phyloP scores from a whole-genome alignment of 1,139 yeast species.

The Arxiozyma bovina region DNA sequence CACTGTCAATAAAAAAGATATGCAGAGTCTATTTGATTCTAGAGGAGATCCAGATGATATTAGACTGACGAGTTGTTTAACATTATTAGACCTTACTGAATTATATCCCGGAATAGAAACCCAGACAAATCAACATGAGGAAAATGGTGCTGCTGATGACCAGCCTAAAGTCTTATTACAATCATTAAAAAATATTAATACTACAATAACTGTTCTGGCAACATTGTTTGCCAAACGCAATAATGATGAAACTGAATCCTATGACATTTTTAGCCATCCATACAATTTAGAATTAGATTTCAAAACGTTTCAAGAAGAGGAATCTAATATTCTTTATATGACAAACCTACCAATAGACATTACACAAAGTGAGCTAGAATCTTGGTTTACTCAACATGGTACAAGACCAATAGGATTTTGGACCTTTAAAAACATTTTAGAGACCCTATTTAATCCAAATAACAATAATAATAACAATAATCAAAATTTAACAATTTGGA shows the following conservation, averaged over 20 bases:
- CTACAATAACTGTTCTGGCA: conserved; percentile 28
- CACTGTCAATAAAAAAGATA: background rate
- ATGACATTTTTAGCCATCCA: conserved; percentile 58
- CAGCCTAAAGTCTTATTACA: background rate
- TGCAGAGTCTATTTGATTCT: background rate
- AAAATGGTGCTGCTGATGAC: background rate
- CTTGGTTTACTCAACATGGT: conserved; percentile 85
- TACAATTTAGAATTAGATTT: conserved; percentile 68
- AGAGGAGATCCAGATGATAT: background rate
- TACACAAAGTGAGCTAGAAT: conserved; percentile 82
- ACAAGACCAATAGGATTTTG: conserved; percentile 84
- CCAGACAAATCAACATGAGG: background rate
- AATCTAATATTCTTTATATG: conserved; percentile 70
- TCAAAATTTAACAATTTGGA: conserved; percentile 3
- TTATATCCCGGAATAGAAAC: background rate
- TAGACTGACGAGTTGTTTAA: background rate
- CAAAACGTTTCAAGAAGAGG: conserved; percentile 56
- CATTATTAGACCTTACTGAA: background rate
- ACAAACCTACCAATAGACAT: conserved; percentile 76
- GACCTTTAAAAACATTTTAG: conserved; percentile 51
- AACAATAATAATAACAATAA: conserved; percentile 6
- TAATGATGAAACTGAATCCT: conserved; percentile 43
- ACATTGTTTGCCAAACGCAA: conserved; percentile 48
- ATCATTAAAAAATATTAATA: background rate
- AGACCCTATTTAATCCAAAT: conserved; percentile 16